Base-by-base conservation (phyloP, 441 rosid genomes). In the Cnidoscolus chayamansa region DNA sequence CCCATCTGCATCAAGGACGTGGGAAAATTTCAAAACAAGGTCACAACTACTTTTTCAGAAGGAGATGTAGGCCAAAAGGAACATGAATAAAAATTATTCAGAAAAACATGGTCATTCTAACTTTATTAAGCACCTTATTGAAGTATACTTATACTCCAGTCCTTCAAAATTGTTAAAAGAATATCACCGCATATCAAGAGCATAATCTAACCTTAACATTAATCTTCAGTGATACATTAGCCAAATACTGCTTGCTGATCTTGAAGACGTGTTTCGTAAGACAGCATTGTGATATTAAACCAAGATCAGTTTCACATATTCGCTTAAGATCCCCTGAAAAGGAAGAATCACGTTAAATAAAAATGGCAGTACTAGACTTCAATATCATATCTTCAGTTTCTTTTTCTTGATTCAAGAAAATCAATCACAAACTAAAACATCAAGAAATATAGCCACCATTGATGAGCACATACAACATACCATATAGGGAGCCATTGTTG, bases 401-500 rank as follows among this genome's bases (percentile, higher is more conserved):
- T 56, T n/a, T 25, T 17, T 20, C 48, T 58, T 7, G 0, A 51
- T 7, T 35, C 43, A 66, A 25, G 56, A 20, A 64, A 54, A 30
- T 0, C 48, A 59, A 59, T 20, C 48, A 37, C 10, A 1, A 13
- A 13, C 7, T 5, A 65, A 70, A 11, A 60, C 15, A 37, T 19
- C 11, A 30, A 7, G 10, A 25, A 70, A 6, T 2, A n/a, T 47
- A 19, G 65, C 25, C 17, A 55, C 31, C 20, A 73, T 54, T 54
- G 32, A 20, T 49, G 37, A 37, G 50, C 45, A 11, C 31, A 72
- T 51, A 76, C 43, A 15, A 43, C 79, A 72, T 87, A 94, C 99
- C 99, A 71, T 95, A 95, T 60, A 93, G 86, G 60, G 99, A 85
- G 25, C 99, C 99, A 64, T 93, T 95, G 78, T 87, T 93, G 84